Evolutionary conservation across 768 basidiomycete species (phyloP), one percentile per base, ranked within the genome.

Genomic region (Suillus subluteus): DNA sequence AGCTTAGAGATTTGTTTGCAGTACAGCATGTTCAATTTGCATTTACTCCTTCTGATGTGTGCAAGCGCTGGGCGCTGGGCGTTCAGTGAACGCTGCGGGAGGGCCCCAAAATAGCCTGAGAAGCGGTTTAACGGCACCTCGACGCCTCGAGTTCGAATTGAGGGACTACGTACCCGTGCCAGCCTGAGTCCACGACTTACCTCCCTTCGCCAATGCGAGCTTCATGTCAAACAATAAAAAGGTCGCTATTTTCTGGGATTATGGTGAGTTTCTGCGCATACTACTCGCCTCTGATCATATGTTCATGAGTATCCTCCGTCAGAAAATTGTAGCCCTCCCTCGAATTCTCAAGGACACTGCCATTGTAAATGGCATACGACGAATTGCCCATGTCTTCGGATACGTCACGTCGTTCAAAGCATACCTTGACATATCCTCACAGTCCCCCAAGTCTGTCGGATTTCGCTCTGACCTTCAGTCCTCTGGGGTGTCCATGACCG

Each of bases 351-450:
- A 21, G 76, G 77, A 43, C 82, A 80, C n/a, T 67, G 74, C 78
- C 21, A 74, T 85, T 26, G 81, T 81, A 3, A 77, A 82, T 65
- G 81, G 79, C 52, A 81, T 88, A 8, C 78, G 81, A 30, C 73
- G 75, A 23, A 68, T 86, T n/a, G 82, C 85, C 2, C 81, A 82
- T 61, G 64, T 76, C 6, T 86, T 81, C 70, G 87, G 87, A 48
- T 78, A 74, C 62, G 77, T 86, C 4, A 82, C 78, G 6, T 73
- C 80, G 0, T 87, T 88, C 76, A 86, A 83, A 68, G 85, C 85
- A 8, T 88, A 88, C 72, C 74, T 85, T 50, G 83, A 87, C 67
- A 65, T 83, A n/a, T 78, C 85, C 12, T 79, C 82, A 2, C 77
- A 77, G 41, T 71, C 75, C 0, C 37, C 75, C 41, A 79, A 81